phyloP scores from a whole-genome alignment of 2,329 filamentous ascomycete species.

The Neofusicoccum umdonicola region DNA sequence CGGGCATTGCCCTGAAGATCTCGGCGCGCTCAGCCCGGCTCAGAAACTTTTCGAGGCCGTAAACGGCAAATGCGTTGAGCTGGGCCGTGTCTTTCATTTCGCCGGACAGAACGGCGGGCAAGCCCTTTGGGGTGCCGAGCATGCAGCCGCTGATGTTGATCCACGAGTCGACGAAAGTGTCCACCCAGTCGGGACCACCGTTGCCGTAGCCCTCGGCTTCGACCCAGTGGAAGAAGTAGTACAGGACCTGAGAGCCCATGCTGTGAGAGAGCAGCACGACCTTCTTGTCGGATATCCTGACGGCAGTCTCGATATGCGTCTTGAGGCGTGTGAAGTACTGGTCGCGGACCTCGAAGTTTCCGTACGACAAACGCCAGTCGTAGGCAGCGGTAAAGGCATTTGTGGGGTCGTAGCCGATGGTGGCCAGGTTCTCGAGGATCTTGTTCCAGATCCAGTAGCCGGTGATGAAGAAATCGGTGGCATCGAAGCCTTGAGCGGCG shows the following conservation, averaged over 20 bases:
- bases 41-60: slow-evolving; percentile 93
- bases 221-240: slow-evolving; percentile 82
- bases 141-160: slow-evolving; percentile 98
- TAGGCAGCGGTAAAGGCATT: slow-evolving; percentile 69
- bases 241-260: slow-evolving; percentile 94
- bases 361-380: slow-evolving; percentile 90
- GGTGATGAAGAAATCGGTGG: slow-evolving; percentile 88
- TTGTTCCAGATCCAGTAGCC: slow-evolving; percentile 99
- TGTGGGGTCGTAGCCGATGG: slow-evolving; percentile 90
- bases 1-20: slow-evolving; percentile 95
- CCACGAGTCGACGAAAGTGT: slow-evolving; percentile 86
- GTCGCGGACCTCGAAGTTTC: slow-evolving; percentile 84
- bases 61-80: slow-evolving; percentile 92
- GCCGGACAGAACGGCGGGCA: slow-evolving; percentile 86
- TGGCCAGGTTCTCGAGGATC: slow-evolving; percentile 93
- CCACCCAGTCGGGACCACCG: slow-evolving; percentile 85
- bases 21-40: slow-evolving; percentile 87
- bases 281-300: slow-evolving; percentile 72
- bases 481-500: slow-evolving; percentile 94
- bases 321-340: slow-evolving; percentile 93
- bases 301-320: slow-evolving; percentile 81
- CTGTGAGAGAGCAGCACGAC: slow-evolving; percentile 87
- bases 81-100: slow-evolving; percentile 99
- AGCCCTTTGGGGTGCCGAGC: slow-evolving; percentile 88
- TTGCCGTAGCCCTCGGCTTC: slow-evolving; percentile 73